Percentiles rank a stretch among this genome's conserved stretches.
phyloP scores from a whole-genome alignment of 2,329 filamentous ascomycete genomes.

The Trichoderma gracile region DNA sequence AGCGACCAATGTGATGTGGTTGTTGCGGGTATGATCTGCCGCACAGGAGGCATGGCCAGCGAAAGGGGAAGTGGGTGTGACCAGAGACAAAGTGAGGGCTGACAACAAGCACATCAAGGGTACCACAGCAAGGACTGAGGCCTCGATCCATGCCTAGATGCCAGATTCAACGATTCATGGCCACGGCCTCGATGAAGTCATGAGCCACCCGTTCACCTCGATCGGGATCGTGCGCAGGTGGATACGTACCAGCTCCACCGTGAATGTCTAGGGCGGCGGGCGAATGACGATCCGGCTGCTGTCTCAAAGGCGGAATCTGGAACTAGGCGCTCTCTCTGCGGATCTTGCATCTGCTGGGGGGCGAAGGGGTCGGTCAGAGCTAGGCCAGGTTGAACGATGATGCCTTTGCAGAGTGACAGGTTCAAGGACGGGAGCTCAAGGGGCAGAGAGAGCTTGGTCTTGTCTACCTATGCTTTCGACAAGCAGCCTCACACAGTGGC shows the following conservation, averaged over 20 bases:
- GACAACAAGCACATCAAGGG: background rate
- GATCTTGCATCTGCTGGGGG: background rate
- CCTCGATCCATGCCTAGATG: slow-evolving; percentile 19
- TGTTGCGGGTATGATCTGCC: background rate
- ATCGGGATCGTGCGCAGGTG: slow-evolving; percentile 20
- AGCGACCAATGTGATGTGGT: background rate
- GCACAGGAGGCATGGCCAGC: background rate
- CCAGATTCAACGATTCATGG: slow-evolving; percentile 20
- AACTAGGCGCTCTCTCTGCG: background rate
- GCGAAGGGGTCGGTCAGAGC: background rate
- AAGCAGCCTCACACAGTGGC: background rate
- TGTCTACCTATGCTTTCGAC: background rate
- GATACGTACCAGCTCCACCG: slow-evolving; percentile 12
- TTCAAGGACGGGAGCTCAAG: background rate
- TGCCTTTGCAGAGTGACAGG: background rate
- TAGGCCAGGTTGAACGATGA: background rate
- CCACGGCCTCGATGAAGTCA: slow-evolving; percentile 24
- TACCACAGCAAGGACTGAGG: slow-evolving; percentile 10
- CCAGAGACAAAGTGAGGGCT: background rate
- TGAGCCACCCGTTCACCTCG: slow-evolving; percentile 11
- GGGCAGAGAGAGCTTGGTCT: no score
- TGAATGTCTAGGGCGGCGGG: background rate
- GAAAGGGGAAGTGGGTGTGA: slow-evolving; percentile 13
- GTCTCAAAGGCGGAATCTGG: slow-evolving; percentile 18
- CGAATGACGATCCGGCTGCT: slow-evolving; percentile 13